Evolutionary conservation across 352 stramenopile genomes (phyloP).

Genomic region (Phytophthora ohioensis): DNA sequence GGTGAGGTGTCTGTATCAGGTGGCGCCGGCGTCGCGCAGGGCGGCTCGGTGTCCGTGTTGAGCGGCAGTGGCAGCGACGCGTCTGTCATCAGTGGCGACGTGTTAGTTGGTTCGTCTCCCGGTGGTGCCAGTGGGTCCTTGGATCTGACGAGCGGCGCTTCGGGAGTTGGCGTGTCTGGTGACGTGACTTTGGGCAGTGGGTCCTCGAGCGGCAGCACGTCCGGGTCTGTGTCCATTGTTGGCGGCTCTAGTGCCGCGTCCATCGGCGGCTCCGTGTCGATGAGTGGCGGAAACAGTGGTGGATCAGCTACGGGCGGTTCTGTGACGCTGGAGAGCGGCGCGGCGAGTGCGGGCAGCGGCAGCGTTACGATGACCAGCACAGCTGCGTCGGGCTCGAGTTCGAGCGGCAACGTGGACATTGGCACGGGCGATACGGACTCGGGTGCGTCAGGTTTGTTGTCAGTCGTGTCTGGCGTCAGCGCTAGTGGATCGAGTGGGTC

Average conservation of each 20-base stretch:
- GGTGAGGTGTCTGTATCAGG: conserved; percentile 29
- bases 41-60: conserved; percentile 26
- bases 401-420: conserved; percentile 7
- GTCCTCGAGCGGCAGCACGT: neutral
- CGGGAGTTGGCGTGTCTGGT: neutral
- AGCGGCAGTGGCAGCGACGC: conserved; percentile 14
- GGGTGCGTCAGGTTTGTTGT: neutral
- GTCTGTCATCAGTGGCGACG: conserved; percentile 23
- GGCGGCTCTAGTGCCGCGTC: neutral
- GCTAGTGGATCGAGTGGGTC: conserved; percentile 9
- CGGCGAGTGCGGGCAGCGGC: conserved; percentile 11
- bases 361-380: neutral
- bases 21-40: conserved; percentile 14
- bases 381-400: neutral
- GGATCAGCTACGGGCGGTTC: conserved; percentile 2
- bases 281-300: conserved; percentile 3
- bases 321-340: conserved; percentile 20
- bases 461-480: conserved; percentile 3
- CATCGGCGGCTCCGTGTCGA: conserved; percentile 5
- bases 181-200: conserved; percentile 2
- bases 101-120: conserved; percentile 10
- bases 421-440: neutral
- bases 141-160: conserved; percentile 4
- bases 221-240: conserved; percentile 7
- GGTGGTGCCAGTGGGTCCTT: conserved; percentile 12